These are phyloP conservation scores for Hortiboletus rubellus DNA, from an alignment of 1,284 basidiomycete species.

Conservation along the genomic window DNA sequence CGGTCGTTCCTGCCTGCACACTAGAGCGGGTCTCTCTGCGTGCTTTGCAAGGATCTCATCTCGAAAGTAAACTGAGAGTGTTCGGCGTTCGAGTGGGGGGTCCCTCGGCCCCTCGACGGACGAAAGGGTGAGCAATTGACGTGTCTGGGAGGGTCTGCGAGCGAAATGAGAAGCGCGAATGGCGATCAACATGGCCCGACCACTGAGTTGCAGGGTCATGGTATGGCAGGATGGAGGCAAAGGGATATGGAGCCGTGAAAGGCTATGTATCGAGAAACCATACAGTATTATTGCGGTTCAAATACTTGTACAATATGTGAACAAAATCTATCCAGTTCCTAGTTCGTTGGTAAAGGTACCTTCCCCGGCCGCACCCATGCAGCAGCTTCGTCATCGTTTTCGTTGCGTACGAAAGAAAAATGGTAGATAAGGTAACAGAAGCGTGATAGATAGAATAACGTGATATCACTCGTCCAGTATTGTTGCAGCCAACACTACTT, in stretches of 20 bases:
- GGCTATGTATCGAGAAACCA: too few relatives aligned
- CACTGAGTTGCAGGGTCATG: conserved; percentile 11
- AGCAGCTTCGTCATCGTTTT: background rate
- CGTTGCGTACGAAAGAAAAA: conserved; percentile 6
- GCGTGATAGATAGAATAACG: conserved; percentile 22
- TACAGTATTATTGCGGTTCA: conserved; percentile 7
- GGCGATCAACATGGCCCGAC: background rate
- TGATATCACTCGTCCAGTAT: conserved; percentile 2
- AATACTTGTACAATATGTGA: conserved; percentile 19
- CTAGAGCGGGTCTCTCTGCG: conserved; percentile 58
- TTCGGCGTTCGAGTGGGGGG: conserved; percentile 59
- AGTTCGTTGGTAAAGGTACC: background rate
- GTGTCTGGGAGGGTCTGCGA: background rate
- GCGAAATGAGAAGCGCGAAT: background rate
- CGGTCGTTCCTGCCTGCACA: conserved; percentile 61
- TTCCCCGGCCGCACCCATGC: background rate
- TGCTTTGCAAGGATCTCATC: conserved; percentile 54
- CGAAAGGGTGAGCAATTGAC: conserved; percentile 42
- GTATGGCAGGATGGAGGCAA: background rate
- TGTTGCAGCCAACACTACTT: conserved; percentile 18
- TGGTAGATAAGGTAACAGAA: conserved; percentile 25
- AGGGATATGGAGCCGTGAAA: too few relatives aligned
- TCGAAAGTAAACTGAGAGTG: conserved; percentile 65
- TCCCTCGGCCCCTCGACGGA: conserved; percentile 58
- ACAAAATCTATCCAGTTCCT: conserved; percentile 21